These are phyloP conservation scores for Penicillium cataractarum DNA, from an alignment of 495 filamentous ascomycete species.

Conservation along the genomic window DNA sequence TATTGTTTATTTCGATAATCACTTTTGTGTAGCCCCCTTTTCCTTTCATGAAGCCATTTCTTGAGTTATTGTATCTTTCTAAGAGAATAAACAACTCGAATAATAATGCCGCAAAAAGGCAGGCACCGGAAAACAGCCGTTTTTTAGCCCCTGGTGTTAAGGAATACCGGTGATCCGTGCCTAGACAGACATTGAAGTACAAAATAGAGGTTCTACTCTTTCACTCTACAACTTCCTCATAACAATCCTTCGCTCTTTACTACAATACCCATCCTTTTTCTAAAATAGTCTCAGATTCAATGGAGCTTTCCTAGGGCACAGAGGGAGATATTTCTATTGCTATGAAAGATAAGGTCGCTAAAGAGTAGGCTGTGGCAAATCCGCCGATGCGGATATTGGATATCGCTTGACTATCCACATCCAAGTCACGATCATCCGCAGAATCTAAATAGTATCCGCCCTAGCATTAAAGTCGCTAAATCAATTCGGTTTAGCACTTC, in stretches of 20 bases:
- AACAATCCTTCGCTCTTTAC: neutral
- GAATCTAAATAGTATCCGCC: too few species aligned
- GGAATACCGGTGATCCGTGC: slow-evolving; percentile 1
- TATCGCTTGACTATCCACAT: too few species aligned
- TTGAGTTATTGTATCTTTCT: slow-evolving; percentile 5
- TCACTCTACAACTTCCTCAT: neutral
- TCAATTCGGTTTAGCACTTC: too few species aligned
- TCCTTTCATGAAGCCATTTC: slow-evolving; percentile 3
- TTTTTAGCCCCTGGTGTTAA: slow-evolving; percentile 1
- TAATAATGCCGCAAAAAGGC: slow-evolving; percentile 5
- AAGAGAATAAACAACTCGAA: neutral
- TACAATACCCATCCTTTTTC: neutral
- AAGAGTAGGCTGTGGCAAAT: too few species aligned
- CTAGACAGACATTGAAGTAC: slow-evolving; percentile 4
- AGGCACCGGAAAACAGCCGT: slow-evolving; percentile 6
- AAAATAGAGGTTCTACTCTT: slow-evolving; percentile 2
- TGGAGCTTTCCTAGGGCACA: neutral
- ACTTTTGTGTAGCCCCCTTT: slow-evolving; percentile 9
- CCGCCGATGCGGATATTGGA: too few species aligned
- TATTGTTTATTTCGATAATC: slow-evolving; percentile 9
- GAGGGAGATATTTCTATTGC: neutral
- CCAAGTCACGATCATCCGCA: too few species aligned
- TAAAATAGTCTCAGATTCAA: neutral
- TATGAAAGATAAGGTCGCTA: neutral
- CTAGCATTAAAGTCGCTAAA: too few species aligned